Percentiles rank a stretch among this genome's conserved stretches.
These are phyloP conservation scores for Fraxinus albicans DNA, from an alignment of 305 asterid species.

Conservation along the genomic window DNA sequence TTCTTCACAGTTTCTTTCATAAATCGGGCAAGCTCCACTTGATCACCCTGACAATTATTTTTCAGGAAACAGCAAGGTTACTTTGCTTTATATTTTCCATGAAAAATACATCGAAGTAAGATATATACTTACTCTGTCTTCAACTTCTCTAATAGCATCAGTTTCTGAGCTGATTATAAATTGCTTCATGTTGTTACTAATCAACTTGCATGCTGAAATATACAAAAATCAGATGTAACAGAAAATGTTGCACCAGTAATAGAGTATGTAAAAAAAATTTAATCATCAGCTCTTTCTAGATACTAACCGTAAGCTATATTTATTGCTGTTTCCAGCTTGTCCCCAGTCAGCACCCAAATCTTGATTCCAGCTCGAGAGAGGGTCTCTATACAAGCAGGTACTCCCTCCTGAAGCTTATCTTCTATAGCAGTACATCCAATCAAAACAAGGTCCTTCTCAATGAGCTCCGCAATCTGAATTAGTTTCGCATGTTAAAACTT, in stretches of 20 bases:
- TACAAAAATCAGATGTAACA: slow-evolving; percentile 17
- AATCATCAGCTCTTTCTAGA: slow-evolving; percentile 19
- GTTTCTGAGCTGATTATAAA: slow-evolving; percentile 93
- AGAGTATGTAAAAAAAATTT: slow-evolving; percentile 15
- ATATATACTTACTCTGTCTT: slow-evolving; percentile 67
- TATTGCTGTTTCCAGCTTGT: slow-evolving; percentile 99
- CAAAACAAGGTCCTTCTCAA: slow-evolving; percentile 86
- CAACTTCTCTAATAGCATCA: slow-evolving; percentile 89
- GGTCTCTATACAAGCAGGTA: slow-evolving; percentile 94
- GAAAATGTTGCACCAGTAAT: slow-evolving; percentile 20
- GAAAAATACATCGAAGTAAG: slow-evolving; percentile 15
- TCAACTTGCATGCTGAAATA: slow-evolving; percentile 91
- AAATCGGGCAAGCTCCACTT: slow-evolving; percentile 92
- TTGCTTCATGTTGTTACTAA: slow-evolving; percentile 91
- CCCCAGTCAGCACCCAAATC: slow-evolving; percentile 99
- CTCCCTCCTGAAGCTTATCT: slow-evolving; percentile 99
- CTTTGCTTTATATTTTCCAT: neutral
- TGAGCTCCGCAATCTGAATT: slow-evolving; percentile 83
- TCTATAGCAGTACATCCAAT: slow-evolving; percentile 99
- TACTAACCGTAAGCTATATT: slow-evolving; percentile 91
- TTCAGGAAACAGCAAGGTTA: slow-evolving; percentile 21
- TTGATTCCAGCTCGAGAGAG: slow-evolving; percentile 98
- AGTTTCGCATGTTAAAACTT: slow-evolving; percentile 17
- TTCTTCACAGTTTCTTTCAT: slow-evolving; percentile 80
- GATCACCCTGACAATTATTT: slow-evolving; percentile 70